phyloP scores from a whole-genome alignment of 192 early-diverging fungal genomes.

The Oehlia diaphana region DNA sequence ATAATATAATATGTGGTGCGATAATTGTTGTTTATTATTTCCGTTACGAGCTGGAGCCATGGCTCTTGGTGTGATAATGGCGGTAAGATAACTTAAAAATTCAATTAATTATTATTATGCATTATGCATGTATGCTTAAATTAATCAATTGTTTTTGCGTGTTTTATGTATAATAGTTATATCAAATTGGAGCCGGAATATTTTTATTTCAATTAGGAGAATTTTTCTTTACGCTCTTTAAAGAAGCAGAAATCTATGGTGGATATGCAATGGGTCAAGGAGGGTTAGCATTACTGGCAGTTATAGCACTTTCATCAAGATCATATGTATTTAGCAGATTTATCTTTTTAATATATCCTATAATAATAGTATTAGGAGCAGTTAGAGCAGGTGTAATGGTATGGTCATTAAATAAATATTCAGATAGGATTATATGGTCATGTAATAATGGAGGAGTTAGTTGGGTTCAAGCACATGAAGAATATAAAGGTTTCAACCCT shows the following conservation, averaged over 20 bases:
- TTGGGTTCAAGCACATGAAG: background rate
- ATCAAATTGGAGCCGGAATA: conserved; percentile 4
- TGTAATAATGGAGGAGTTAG: conserved; percentile 17
- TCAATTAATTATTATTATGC: background rate
- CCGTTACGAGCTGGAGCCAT: conserved; percentile 26
- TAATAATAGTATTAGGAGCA: conserved; percentile 14
- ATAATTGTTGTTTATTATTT: conserved; percentile 26
- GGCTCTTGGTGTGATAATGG: background rate
- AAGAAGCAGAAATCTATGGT: conserved; percentile 20
- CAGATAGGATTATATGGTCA: conserved; percentile 7
- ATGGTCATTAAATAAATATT: conserved; percentile 3
- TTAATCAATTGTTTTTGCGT: background rate
- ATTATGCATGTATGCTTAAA: background rate
- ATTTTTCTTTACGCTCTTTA: conserved; percentile 5
- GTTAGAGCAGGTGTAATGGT: conserved; percentile 20
- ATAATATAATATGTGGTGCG: conserved; percentile 25
- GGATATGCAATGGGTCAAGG: conserved; percentile 25
- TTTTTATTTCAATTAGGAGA: conserved; percentile 28
- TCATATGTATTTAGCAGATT: background rate
- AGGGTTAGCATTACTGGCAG: background rate
- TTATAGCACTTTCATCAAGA: background rate
- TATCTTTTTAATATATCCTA: background rate
- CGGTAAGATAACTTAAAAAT: background rate
- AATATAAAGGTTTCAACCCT: too few relatives aligned
- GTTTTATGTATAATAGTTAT: conserved; percentile 1